These are phyloP conservation scores for Wallacemonas collosoma DNA, from an alignment of 208 protist species.

Conservation along the genomic window DNA sequence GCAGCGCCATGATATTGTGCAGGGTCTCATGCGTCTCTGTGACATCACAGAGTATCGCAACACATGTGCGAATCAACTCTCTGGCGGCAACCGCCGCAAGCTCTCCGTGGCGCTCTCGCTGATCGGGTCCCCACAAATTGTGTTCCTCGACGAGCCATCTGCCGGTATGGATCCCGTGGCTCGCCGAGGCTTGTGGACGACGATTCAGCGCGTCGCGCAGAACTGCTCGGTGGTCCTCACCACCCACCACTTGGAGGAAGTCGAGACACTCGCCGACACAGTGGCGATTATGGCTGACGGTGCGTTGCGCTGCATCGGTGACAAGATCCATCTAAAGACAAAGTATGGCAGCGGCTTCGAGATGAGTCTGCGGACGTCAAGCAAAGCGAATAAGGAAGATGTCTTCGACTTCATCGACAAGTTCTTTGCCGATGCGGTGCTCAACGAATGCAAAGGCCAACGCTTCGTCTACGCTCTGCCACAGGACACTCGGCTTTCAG, in stretches of 20 bases:
- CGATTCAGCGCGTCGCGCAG: constrained; percentile 36
- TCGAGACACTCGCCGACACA: constrained; percentile 76
- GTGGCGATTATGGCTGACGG: constrained; percentile 87
- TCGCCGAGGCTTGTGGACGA: constrained; percentile 50
- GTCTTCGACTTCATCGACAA: constrained; percentile 26
- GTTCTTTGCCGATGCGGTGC: constrained; percentile 23
- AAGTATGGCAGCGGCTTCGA: constrained; percentile 56
- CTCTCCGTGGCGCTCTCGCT: constrained; percentile 61
- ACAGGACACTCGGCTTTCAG: constrained; percentile 27
- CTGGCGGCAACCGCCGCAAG: constrained; percentile 76
- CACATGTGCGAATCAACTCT: constrained; percentile 22
- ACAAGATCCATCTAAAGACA: constrained; percentile 66
- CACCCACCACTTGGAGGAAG: constrained; percentile 95
- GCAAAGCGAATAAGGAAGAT: neutral
- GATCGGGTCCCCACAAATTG: constrained; percentile 44
- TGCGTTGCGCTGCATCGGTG: constrained; percentile 76
- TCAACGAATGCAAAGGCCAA: constrained; percentile 37
- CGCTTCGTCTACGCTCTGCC: constrained; percentile 40
- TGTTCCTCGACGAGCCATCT: constrained; percentile 73
- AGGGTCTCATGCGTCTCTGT: constrained; percentile 29
- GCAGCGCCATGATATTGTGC: constrained; percentile 22
- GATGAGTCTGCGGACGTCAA: constrained; percentile 24
- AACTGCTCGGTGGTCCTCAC: constrained; percentile 87
- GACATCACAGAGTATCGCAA: constrained; percentile 26
- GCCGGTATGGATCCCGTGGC: constrained; percentile 64